These are phyloP conservation scores for Populus tremula DNA, from an alignment of 345 rosid genomes.

Conservation along the genomic window DNA sequence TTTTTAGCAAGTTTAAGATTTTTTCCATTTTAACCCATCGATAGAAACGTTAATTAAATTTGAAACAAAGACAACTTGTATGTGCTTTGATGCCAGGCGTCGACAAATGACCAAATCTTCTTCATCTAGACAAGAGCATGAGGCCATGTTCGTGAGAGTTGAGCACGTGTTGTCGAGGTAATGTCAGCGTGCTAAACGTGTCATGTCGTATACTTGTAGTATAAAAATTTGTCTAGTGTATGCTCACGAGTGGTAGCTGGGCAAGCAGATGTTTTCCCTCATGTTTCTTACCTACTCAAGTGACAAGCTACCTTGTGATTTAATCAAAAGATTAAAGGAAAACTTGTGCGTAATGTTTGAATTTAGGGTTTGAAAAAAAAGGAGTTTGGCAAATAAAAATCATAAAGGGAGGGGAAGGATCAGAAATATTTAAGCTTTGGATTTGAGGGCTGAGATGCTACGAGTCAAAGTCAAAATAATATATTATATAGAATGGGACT, in stretches of 20 bases:
- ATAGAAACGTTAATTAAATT: not conserved
- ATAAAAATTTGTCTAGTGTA: not conserved
- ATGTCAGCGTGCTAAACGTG: not conserved
- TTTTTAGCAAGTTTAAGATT: no score
- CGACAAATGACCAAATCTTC: not conserved
- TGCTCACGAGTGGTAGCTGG: not conserved
- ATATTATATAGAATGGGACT: not conserved
- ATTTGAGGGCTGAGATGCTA: not conserved
- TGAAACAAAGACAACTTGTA: not conserved
- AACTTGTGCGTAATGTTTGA: not conserved
- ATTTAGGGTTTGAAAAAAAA: not conserved
- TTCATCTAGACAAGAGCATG: not conserved
- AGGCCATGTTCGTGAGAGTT: not conserved
- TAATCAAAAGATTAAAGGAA: not conserved
- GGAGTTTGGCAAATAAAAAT: not conserved
- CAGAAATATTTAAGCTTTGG: not conserved
- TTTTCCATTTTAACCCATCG: not conserved
- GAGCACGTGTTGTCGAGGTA: not conserved
- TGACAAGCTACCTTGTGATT: not conserved
- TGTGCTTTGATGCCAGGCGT: not conserved
- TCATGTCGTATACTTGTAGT: not conserved
- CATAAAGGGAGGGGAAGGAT: not conserved
- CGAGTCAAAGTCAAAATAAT: slow-evolving; percentile 4
- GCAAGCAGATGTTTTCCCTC: not conserved
- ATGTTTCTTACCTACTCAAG: slow-evolving; percentile 4